Percentiles rank a stretch among this genome's conserved stretches.
Conservation (phyloP, 768 basidiomycete species). For the Lentinula lateritia region DNA sequence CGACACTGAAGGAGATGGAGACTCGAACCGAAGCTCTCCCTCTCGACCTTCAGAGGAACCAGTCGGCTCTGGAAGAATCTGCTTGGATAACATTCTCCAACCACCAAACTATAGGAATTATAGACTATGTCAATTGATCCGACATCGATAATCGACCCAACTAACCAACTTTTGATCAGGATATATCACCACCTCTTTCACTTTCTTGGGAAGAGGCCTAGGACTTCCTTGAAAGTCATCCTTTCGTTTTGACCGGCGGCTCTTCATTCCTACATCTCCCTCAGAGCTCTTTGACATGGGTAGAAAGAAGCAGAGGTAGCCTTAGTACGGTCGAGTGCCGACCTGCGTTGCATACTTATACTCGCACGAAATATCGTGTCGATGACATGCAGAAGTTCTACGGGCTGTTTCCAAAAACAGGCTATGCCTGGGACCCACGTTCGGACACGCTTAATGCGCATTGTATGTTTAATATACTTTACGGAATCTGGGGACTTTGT, state of each 20-base stretch:
- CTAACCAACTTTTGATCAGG: not conserved
- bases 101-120: not conserved
- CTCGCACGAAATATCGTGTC: not conserved
- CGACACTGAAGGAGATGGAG: not conserved
- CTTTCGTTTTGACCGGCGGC: not conserved
- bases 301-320: not conserved
- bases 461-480: not conserved
- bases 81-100: not conserved
- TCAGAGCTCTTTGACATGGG: not conserved
- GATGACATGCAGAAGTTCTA: not conserved
- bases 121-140: not conserved
- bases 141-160: not conserved
- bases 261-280: not conserved
- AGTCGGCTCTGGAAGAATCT: not conserved
- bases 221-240: not conserved
- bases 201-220: not conserved
- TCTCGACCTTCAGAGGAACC: not conserved
- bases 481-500: not conserved
- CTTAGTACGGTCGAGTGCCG: not conserved
- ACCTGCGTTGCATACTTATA: not conserved
- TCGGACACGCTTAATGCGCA: not conserved
- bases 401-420: not conserved
- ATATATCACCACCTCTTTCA: not conserved
- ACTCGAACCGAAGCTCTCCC: not conserved
- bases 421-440: not conserved